Conservation (phyloP, 306 rosid genomes). For the Prunus davidiana region DNA sequence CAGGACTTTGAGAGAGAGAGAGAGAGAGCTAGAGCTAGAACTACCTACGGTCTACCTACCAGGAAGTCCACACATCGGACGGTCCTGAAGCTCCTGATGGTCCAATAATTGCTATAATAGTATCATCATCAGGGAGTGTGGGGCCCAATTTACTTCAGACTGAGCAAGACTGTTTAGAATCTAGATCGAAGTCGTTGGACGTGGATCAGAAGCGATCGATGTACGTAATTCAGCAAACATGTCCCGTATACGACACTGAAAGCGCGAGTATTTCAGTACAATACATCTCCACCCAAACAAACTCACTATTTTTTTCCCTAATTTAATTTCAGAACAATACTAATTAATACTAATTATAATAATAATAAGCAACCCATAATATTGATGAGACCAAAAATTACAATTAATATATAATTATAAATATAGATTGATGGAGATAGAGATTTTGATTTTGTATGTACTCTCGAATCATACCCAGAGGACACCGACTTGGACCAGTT, state of each 20-base stretch:
- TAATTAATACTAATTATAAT: not conserved
- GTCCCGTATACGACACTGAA: conserved; percentile 2
- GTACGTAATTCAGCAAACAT: not conserved
- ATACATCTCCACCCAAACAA: not conserved
- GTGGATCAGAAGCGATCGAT: conserved; percentile 11
- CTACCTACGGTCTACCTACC: not conserved
- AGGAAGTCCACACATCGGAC: conserved; percentile 6
- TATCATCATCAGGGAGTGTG: conserved; percentile 15
- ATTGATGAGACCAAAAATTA: not conserved
- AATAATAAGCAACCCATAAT: not conserved
- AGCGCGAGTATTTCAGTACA: too few relatives aligned
- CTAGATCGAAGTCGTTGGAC: conserved; percentile 25
- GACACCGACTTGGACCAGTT: conserved; percentile 84
- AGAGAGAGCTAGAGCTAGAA: not conserved
- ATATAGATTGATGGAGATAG: not conserved
- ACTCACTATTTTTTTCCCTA: not conserved
- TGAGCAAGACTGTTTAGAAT: not conserved
- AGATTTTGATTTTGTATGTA: not conserved
- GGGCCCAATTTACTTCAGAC: conserved; percentile 12
- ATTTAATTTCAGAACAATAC: not conserved
- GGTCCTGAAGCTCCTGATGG: conserved; percentile 16
- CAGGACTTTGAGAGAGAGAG: not conserved
- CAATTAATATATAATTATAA: not conserved
- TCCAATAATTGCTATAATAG: conserved; percentile 25
- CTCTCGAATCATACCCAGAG: conserved; percentile 52